Percentiles rank a stretch among this genome's conserved stretches.
These are phyloP conservation scores for Nephromyces sp. DNA, from an alignment of 169 alveolate genomes.

Conservation along the genomic window DNA sequence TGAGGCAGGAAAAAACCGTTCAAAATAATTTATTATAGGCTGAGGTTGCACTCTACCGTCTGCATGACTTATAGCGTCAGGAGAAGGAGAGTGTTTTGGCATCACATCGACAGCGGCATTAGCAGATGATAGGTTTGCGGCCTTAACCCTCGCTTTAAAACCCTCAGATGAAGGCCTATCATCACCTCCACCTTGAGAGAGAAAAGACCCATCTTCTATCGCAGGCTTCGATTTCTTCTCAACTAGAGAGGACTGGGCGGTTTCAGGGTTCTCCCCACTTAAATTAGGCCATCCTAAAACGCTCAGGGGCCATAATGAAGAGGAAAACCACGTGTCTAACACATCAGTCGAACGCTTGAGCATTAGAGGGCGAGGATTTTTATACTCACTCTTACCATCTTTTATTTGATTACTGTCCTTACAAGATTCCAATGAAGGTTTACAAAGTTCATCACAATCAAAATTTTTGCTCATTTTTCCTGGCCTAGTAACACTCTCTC, in stretches of 20 bases:
- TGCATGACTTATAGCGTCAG: no score
- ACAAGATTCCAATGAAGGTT: not conserved
- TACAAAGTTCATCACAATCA: no score
- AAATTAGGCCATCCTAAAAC: not conserved
- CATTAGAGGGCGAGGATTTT: slow-evolving; percentile 42
- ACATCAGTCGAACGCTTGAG: slow-evolving; percentile 96
- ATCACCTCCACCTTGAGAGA: no score
- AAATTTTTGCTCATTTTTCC: not conserved
- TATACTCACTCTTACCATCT: not conserved
- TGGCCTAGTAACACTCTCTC: not conserved
- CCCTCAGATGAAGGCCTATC: not conserved
- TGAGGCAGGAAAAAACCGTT: slow-evolving; percentile 32
- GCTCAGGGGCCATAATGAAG: slow-evolving; percentile 95
- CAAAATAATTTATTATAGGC: not conserved
- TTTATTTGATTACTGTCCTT: slow-evolving; percentile 15
- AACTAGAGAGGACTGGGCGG: no score
- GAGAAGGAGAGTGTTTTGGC: no score
- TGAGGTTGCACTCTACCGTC: no score
- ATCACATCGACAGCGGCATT: no score
- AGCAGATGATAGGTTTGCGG: no score
- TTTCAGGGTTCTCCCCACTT: not conserved
- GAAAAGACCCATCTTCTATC: no score
- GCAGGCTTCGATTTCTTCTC: not conserved
- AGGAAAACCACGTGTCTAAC: slow-evolving; percentile 99
- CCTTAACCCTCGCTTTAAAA: no score